Evolutionary conservation across 78 protist species (phyloP), one percentile per base, ranked within the genome.

Genomic region (Dictyostelium brefeldianum): DNA sequence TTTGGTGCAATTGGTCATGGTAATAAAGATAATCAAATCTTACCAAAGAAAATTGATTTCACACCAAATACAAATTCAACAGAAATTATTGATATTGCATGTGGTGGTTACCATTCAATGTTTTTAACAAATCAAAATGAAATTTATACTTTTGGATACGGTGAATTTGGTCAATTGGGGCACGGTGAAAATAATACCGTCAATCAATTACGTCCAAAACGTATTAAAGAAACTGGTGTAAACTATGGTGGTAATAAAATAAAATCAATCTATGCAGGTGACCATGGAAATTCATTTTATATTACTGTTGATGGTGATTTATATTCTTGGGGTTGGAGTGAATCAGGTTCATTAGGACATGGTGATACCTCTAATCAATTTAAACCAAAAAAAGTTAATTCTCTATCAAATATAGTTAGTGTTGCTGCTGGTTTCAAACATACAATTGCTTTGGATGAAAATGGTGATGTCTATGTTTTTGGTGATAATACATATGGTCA

Each of bases 91-190:
- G 36, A 81, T 10, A 81, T 91, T 3, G 57, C 70, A 36, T 82
- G 90, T 82, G 56, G 70, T 15, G 56, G 65, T 29, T 82, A 50
- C 25, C 90, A 82, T 69, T 50, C 70, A 2, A 10, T 82, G 48
- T n/a, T 69, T 6, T 69, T 82, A 20, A 70, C 65, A 0, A 57
- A 43, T 5, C 48, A 69, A 14, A 77, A 77, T 41, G 64, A 69
- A n/a, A 46, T 82, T 12, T 82, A 82, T 29, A 69, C 79, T 11
- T 82, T 43, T 48, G 90, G 90, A 7, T 82, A 77, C 27, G 53
- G 43, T 20, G 64, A 48, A 46, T 36, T 27, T 31, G 90, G 90
- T 69, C 90, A 82, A 70, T 62, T 82, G 14, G 90, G 90, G n/a
- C 80, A 69, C 9, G 69, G 80, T 18, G 78, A 65, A 17, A 69